Evolutionary conservation across 352 stramenopile species (phyloP), one percentile per base, ranked within the genome.

Genomic region (Pythium sukuiense): DNA sequence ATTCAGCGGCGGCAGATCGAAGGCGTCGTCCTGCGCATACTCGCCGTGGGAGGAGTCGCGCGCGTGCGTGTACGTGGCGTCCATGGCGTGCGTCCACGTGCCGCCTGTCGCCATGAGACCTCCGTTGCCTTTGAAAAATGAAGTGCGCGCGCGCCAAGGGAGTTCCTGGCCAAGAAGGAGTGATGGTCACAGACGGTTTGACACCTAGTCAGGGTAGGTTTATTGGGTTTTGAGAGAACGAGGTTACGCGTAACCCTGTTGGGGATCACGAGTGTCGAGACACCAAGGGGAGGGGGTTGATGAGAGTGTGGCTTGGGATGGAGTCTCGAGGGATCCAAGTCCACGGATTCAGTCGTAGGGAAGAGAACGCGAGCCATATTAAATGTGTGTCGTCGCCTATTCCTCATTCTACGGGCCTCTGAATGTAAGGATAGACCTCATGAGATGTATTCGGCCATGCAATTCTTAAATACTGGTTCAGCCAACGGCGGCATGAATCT

Each of bases 1-100:
- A 53, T 81, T 59, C 52, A 80, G 46, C n/a, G 50, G 26, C 53
- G 74, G 68, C 16, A 89, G 50, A 50, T 82, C 66, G 24, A 86
- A 83, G 37, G 59, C 67, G 20, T 79, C 65, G 39, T 69, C 56
- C 11, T 50, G 35, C 8, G 2, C 37, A 50, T 69, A 49, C 16
- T 55, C 59, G 0, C 59, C 26, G 4, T 80, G 13, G 0, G 24
- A 8, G 0, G 33, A 43, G 29, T 62, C 55, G n/a, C 53, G 29
- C 26, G 29, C 6, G 7, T 26, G 45, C 26, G 41, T 12, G 30
- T 32, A 2, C 3, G 12, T 1, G 26, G 48, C 49, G 26, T 59
- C 53, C 53, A 59, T 59, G 29, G 53, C n/a, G 53, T 9, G 6
- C 49, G 11, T 37, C 46, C 48, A 37, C 48, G 45, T 6, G 45